Conservation (phyloP, 257 asterid species). For the Eucommia ulmoides region DNA sequence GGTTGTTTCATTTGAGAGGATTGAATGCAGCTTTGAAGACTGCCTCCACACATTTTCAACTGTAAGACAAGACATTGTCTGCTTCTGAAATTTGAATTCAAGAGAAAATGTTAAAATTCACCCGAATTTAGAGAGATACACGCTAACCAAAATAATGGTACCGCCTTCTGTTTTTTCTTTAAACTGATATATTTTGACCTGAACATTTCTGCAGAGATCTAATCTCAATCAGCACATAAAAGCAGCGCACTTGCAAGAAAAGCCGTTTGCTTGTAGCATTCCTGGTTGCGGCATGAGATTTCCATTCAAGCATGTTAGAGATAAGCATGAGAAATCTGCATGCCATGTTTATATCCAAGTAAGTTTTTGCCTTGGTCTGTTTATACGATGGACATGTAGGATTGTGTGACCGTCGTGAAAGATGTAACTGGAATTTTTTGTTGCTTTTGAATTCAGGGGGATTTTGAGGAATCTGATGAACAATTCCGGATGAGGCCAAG, state of each 20-base stretch:
- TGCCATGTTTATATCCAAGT: slow-evolving; percentile 52
- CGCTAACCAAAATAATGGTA: too few species aligned
- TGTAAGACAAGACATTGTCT: too few species aligned
- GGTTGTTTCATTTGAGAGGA: slow-evolving; percentile 20
- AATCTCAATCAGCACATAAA: slow-evolving; percentile 70
- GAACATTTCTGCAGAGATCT: slow-evolving; percentile 32
- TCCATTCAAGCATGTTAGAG: slow-evolving; percentile 80
- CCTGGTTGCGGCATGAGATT: slow-evolving; percentile 58
- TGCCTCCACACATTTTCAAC: slow-evolving; percentile 52
- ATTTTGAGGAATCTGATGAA: slow-evolving; percentile 59
- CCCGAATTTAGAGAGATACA: not conserved
- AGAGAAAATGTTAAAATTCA: not conserved
- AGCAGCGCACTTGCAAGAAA: slow-evolving; percentile 53
- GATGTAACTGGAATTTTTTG: not conserved
- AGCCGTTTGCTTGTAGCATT: slow-evolving; percentile 48
- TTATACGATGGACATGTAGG: not conserved
- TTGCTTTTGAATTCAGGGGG: slow-evolving; percentile 45
- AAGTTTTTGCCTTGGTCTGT: slow-evolving; percentile 12
- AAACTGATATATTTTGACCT: not conserved
- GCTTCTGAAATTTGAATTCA: too few species aligned
- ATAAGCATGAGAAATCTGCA: slow-evolving; percentile 72
- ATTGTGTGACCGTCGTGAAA: not conserved
- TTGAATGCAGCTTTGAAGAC: slow-evolving; percentile 44
- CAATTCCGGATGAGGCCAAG: slow-evolving; percentile 57
- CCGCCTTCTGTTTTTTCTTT: too few species aligned